Evolutionary conservation across 1,284 basidiomycete genomes (phyloP).

Genomic region (Apiotrichum sp.): DNA sequence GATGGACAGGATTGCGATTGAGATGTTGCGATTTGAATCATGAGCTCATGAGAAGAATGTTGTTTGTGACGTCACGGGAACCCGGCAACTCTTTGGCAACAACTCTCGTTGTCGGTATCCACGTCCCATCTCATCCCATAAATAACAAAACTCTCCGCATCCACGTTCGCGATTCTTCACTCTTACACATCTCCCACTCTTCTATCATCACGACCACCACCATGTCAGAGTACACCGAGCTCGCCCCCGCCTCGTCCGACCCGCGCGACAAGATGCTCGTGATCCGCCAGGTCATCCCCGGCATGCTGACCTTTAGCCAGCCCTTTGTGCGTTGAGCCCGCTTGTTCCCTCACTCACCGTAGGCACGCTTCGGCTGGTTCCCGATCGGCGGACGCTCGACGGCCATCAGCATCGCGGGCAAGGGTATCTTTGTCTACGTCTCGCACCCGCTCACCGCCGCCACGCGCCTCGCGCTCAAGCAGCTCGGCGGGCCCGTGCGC

Average conservation of each 20-base stretch:
- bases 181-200: no score
- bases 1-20: no score
- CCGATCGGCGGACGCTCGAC: constrained; percentile 77
- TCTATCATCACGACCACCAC: neutral
- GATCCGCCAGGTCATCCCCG: constrained; percentile 41
- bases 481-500: constrained; percentile 68
- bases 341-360: neutral
- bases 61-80: no score
- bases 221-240: constrained; percentile 10
- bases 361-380: constrained; percentile 58
- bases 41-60: no score
- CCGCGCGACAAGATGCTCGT: constrained; percentile 32
- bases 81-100: no score
- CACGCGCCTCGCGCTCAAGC: constrained; percentile 64
- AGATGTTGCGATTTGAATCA: no score
- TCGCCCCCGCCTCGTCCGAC: constrained; percentile 24
- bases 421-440: constrained; percentile 76
- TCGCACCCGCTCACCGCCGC: constrained; percentile 71
- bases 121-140: no score
- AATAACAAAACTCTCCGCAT: no score
- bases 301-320: constrained; percentile 45
- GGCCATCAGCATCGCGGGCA: constrained; percentile 62
- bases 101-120: no score
- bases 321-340: constrained; percentile 37
- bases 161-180: no score